Conservation (phyloP, 176 grass and related monocot species). For the Musa troglodytarum region DNA sequence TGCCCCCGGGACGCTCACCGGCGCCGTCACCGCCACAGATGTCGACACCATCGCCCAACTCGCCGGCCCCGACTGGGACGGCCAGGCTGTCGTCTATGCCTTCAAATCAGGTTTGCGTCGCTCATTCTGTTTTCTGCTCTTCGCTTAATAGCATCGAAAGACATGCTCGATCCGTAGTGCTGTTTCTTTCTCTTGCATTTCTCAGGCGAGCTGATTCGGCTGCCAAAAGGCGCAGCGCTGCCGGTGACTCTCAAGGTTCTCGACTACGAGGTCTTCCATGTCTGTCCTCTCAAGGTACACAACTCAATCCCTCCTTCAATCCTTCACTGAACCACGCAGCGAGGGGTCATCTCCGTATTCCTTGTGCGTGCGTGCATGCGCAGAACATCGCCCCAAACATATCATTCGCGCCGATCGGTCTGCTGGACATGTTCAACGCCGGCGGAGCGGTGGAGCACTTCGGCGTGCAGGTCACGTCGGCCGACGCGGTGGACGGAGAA, state of each 20-base stretch:
- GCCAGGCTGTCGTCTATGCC: slow-evolving; percentile 40
- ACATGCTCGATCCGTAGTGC: no score
- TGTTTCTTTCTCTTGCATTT: background rate
- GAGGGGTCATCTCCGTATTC: no score
- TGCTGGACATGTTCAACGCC: slow-evolving; percentile 83
- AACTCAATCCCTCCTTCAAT: background rate
- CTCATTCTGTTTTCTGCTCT: background rate
- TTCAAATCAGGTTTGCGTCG: slow-evolving; percentile 32
- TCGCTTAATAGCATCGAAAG: no score
- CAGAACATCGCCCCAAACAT: background rate
- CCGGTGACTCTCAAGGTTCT: slow-evolving; percentile 63
- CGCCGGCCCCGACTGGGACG: slow-evolving; percentile 28
- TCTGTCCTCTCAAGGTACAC: slow-evolving; percentile 46
- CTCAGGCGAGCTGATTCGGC: slow-evolving; percentile 44
- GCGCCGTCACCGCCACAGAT: slow-evolving; percentile 34
- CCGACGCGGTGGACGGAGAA: background rate
- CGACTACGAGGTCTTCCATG: slow-evolving; percentile 69
- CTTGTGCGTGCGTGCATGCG: no score
- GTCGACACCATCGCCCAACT: slow-evolving; percentile 37
- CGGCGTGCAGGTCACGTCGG: background rate
- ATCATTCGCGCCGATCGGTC: slow-evolving; percentile 41
- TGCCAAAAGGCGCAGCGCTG: slow-evolving; percentile 37
- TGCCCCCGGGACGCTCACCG: slow-evolving; percentile 46
- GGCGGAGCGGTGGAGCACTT: slow-evolving; percentile 66
- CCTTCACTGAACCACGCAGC: background rate